A percentile compares a stretch with the other conserved stretches of the same genome.
Conservation (phyloP, 768 basidiomycete genomes). For the Termitomyces sp. region DNA sequence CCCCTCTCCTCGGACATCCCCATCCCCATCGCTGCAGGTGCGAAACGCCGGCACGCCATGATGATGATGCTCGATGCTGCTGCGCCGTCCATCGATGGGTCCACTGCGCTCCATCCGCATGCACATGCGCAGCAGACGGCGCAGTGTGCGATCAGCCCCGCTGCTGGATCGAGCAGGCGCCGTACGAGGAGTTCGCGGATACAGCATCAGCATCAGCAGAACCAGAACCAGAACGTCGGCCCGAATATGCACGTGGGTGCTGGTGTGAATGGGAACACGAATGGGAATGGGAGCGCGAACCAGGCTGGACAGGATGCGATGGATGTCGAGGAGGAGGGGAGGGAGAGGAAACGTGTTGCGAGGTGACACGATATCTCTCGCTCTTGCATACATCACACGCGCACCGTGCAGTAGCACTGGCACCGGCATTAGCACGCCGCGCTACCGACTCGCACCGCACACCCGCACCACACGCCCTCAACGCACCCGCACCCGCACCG, state of each 20-base stretch:
- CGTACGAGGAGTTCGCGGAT: conserved; percentile 51
- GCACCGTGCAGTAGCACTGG: too few species aligned
- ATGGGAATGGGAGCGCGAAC: background rate
- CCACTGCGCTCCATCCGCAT: background rate
- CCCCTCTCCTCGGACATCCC: conserved; percentile 27
- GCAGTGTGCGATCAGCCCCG: background rate
- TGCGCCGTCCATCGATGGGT: conserved; percentile 15
- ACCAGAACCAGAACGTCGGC: background rate
- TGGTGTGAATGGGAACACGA: background rate
- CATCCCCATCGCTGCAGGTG: conserved; percentile 44
- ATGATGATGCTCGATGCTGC: conserved; percentile 74
- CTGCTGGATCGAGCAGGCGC: conserved; percentile 28
- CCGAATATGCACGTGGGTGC: background rate
- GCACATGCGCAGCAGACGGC: background rate
- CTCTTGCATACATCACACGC: too few species aligned
- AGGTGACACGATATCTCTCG: conserved; percentile 28
- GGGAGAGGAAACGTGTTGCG: conserved; percentile 71
- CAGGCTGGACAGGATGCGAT: conserved; percentile 16
- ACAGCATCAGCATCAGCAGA: conserved; percentile 19
- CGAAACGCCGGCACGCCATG: conserved; percentile 72
- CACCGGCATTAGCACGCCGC: background rate
- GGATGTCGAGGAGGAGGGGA: conserved; percentile 72
- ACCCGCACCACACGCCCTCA: background rate
- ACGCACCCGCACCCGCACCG: too few species aligned
- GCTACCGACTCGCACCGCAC: background rate